Conservation (phyloP, 257 asterid species). For the Anisodus tanguticus region DNA sequence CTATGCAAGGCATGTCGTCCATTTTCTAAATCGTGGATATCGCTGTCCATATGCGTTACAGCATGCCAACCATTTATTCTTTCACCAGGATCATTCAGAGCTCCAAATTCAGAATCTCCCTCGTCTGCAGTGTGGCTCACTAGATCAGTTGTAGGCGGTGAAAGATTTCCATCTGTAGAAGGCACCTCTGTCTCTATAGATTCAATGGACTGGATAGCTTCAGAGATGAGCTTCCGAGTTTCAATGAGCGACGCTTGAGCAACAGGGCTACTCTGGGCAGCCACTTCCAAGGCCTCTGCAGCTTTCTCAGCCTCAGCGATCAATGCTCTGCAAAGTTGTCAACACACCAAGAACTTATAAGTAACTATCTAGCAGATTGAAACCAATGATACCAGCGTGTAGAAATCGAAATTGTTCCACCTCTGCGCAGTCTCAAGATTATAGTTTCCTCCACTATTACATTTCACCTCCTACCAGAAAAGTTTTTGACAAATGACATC, state of each 20-base stretch:
- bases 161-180: conserved; percentile 30
- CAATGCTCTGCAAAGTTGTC: conserved; percentile 58
- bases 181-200: conserved; percentile 57
- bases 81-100: conserved; percentile 31
- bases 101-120: conserved; percentile 30
- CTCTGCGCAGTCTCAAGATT: neutral
- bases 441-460: conserved; percentile 10
- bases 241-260: conserved; percentile 75
- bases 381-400: neutral
- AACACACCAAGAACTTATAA: conserved; percentile 9
- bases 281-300: conserved; percentile 71
- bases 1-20: conserved; percentile 40
- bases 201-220: conserved; percentile 62
- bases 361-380: neutral
- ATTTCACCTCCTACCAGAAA: neutral
- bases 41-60: conserved; percentile 33
- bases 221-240: conserved; percentile 74
- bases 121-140: conserved; percentile 30
- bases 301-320: conserved; percentile 96
- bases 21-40: conserved; percentile 35
- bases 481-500: neutral
- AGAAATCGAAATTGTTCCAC: neutral
- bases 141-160: conserved; percentile 35
- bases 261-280: conserved; percentile 66
- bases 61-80: conserved; percentile 58